Evolutionary conservation across 192 early-diverging fungal species (phyloP).

Genomic region (Rhizoclosmatium globosum): DNA sequence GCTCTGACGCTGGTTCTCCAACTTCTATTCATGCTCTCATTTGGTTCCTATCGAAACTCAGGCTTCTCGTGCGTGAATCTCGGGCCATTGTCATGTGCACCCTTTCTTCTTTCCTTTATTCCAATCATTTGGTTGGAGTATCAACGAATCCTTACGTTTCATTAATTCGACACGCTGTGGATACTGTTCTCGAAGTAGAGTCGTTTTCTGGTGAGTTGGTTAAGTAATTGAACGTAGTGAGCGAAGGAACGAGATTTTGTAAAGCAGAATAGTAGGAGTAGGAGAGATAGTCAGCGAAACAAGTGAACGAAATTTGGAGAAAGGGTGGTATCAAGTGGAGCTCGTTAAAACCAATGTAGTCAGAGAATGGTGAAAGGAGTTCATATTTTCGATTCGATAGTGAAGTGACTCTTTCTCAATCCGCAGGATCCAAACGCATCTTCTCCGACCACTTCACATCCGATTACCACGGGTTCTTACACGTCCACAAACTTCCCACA

Average conservation of each 20-base stretch:
- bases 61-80: slow-evolving; percentile 79
- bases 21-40: not conserved
- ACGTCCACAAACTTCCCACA: slow-evolving; percentile 82
- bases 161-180: slow-evolving; percentile 80
- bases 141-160: slow-evolving; percentile 56
- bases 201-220: slow-evolving; percentile 75
- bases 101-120: slow-evolving; percentile 82
- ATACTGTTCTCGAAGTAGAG: slow-evolving; percentile 89
- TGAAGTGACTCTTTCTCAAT: not conserved
- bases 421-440: slow-evolving; percentile 30
- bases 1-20: slow-evolving; percentile 24
- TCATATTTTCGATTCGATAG: not conserved
- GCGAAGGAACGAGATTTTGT: no score
- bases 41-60: slow-evolving; percentile 69
- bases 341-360: not conserved
- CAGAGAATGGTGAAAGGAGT: no score
- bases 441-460: slow-evolving; percentile 61
- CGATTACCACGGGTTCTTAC: slow-evolving; percentile 89
- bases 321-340: not conserved
- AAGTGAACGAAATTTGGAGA: no score
- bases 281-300: no score
- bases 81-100: slow-evolving; percentile 81
- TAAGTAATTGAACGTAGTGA: no score
- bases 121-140: slow-evolving; percentile 43
- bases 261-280: no score